Conservation (phyloP, 768 basidiomycete genomes). For the Phanerochaete carnosa region DNA sequence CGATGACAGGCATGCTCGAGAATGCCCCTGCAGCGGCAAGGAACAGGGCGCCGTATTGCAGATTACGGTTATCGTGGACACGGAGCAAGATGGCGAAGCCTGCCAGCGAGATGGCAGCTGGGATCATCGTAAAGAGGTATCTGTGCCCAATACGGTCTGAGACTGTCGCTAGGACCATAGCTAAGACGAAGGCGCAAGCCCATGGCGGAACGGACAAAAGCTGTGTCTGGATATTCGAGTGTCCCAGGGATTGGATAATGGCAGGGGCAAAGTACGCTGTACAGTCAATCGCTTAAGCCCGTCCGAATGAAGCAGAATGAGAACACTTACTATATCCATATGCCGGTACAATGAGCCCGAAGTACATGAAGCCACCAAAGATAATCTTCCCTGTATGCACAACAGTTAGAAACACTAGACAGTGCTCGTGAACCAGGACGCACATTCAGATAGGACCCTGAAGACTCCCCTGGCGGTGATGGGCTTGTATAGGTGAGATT, state of each 20-base stretch:
- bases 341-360: conserved; percentile 26
- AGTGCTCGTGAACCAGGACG: background rate
- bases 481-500: conserved; percentile 21
- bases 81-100: conserved; percentile 18
- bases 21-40: conserved; percentile 17
- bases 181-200: conserved; percentile 18
- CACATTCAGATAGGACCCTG: conserved; percentile 25
- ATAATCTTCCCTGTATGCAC: conserved; percentile 7
- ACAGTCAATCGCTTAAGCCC: background rate
- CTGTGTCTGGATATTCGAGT: conserved; percentile 17
- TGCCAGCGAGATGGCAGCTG: conserved; percentile 11
- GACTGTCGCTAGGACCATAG: conserved; percentile 15
- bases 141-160: conserved; percentile 18
- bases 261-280: conserved; percentile 19
- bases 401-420: background rate
- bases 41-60: conserved; percentile 20
- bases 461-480: conserved; percentile 19
- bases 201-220: conserved; percentile 27
- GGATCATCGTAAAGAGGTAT: conserved; percentile 18
- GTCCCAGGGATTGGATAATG: conserved; percentile 15
- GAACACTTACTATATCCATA: conserved; percentile 24
- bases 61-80: conserved; percentile 13
- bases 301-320: background rate
- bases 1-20: conserved; percentile 19
- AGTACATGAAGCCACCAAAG: conserved; percentile 30